Evolutionary conservation across 2,329 filamentous ascomycete genomes (phyloP).

Genomic region (Blastomyces emzantsi): DNA sequence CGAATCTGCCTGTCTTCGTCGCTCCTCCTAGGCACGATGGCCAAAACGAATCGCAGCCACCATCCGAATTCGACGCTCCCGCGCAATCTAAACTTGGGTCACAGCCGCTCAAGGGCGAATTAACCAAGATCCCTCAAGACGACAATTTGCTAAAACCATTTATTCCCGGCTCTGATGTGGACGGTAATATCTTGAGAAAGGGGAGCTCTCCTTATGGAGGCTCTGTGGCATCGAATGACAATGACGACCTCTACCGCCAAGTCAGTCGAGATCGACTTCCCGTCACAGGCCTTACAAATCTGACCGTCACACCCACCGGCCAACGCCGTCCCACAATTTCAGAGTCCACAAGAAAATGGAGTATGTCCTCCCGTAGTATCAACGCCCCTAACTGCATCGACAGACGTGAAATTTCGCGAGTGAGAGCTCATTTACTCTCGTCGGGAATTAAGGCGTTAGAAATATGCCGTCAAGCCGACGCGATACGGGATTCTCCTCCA

Average conservation of each 20-base stretch:
- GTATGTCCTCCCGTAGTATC: constrained; percentile 45
- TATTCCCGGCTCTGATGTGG: not conserved
- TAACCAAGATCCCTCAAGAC: not conserved
- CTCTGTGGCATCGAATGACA: constrained; percentile 10
- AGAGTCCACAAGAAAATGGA: constrained; percentile 46
- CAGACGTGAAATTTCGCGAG: constrained; percentile 69
- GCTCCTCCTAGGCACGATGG: constrained; percentile 38
- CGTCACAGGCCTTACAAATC: constrained; percentile 39
- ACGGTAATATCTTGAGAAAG: not conserved
- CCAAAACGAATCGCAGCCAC: not conserved
- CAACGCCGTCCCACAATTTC: constrained; percentile 29
- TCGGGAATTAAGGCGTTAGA: constrained; percentile 87
- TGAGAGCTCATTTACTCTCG: constrained; percentile 65
- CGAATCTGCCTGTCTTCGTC: constrained; percentile 44
- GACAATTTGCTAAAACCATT: not conserved
- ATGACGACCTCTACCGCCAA: constrained; percentile 24
- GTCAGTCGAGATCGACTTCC: constrained; percentile 31
- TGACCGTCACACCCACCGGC: constrained; percentile 27
- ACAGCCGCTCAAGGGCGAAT: not conserved
- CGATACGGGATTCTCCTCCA: constrained; percentile 29
- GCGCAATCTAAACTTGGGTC: not conserved
- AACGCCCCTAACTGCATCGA: constrained; percentile 40
- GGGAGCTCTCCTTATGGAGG: not conserved
- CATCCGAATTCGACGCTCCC: constrained; percentile 14
- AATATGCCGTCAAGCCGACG: constrained; percentile 58